Evolutionary conservation across 2,329 filamentous ascomycete species (phyloP), one percentile per base, ranked within the genome.

Genomic region (Thelonectria blattea): DNA sequence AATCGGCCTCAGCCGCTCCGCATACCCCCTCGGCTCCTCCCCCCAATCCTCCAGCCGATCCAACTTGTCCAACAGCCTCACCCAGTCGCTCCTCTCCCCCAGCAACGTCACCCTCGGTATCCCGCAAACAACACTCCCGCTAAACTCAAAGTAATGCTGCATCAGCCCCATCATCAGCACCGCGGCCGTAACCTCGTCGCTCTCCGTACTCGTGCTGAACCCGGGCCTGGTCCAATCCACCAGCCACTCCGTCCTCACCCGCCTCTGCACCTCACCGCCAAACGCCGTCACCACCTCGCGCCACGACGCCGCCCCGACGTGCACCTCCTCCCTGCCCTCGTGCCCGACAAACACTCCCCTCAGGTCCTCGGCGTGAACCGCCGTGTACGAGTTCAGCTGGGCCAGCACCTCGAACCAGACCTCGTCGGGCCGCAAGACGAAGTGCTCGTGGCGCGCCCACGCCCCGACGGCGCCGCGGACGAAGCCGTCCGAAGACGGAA

Each of bases 401-500:
- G 75, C 74, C 4, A 86, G 73, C 53, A 85, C 81, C 51, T 83
- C 78, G 63, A 85, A 80, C 83, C 83, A 86, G 30, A 86, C 71
- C 53, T 85, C 83, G 39, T 86, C 83, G 0, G 83, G 83, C 1
- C 83, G 78, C 14, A 85, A 71, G 1, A 77, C 73, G 1, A 86
- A 73, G 64, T 83, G 77, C 58, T 83, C 78, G 56, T 84, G 81
- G 50, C 79, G 69, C 27, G 76, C 80, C 76, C 83, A 84, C 0
- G 82, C 81, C 32, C 79, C 73, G 43, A 83, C 71, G 4, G 77
- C 77, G 15, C 78, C 76, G 17, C 78, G 74, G 18, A 83, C 73
- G 62, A 84, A 76, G 24, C 80, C 78, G 58, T 69, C 73, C 0
- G 74, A 77, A 1, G 73, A 75, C 1, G 74, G 66, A 22, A 68